phyloP scores from a whole-genome alignment of 805 yeast species.

The Kodamaea neixiangensis region DNA sequence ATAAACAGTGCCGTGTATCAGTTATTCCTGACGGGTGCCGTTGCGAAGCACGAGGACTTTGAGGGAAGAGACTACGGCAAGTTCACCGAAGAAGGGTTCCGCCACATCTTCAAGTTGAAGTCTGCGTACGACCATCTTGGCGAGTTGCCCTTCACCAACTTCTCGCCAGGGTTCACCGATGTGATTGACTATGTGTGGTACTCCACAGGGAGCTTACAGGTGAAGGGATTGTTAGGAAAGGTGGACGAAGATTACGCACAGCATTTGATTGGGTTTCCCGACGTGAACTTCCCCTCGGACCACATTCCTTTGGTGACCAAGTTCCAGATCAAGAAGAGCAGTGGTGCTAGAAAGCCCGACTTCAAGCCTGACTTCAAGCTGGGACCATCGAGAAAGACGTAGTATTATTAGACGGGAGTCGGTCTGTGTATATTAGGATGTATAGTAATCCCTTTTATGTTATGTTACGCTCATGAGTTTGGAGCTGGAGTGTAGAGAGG shows the following conservation, averaged over 20 bases:
- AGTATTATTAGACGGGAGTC: conserved; percentile 3
- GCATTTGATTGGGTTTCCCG: conserved; percentile 88
- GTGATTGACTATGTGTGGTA: conserved; percentile 97
- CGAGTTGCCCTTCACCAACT: conserved; percentile 92
- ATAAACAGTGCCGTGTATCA: conserved; percentile 89
- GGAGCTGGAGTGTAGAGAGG: too few species aligned
- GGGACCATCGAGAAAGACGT: conserved; percentile 43
- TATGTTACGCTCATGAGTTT: too few species aligned
- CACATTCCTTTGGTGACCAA: conserved; percentile 85
- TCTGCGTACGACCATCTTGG: conserved; percentile 84
- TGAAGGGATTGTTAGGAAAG: conserved; percentile 82
- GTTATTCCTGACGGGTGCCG: conserved; percentile 77
- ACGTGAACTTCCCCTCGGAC: conserved; percentile 91
- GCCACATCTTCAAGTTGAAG: conserved; percentile 76
- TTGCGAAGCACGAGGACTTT: conserved; percentile 77
- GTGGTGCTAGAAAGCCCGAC: conserved; percentile 37
- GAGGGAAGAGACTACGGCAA: conserved; percentile 88
- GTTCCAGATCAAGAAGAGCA: conserved; percentile 64
- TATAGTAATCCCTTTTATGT: conserved; percentile 9
- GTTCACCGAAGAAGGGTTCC: conserved; percentile 86
- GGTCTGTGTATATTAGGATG: conserved; percentile 11
- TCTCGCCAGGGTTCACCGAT: conserved; percentile 89
- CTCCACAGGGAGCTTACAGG: conserved; percentile 76
- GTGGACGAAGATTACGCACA: conserved; percentile 76
- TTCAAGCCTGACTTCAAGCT: conserved; percentile 48